These are phyloP conservation scores for Fusarium sp. DNA, from an alignment of 2,329 filamentous ascomycete genomes.

Conservation along the genomic window DNA sequence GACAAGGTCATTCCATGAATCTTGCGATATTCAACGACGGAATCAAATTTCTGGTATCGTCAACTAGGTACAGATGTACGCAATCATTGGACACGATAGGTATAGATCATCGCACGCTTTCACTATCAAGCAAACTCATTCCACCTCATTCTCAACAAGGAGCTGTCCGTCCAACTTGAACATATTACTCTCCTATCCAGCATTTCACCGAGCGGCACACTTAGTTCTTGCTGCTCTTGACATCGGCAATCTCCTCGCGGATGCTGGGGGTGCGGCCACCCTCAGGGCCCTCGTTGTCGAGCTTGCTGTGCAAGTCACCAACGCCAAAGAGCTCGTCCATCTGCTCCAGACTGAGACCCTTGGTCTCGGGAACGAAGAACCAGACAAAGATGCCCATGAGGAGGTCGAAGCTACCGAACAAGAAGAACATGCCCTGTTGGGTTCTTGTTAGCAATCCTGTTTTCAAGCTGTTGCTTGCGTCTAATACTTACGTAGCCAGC, in stretches of 20 bases:
- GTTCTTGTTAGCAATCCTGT: constrained; percentile 10
- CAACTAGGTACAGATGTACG: constrained; percentile 1
- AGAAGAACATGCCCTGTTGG: constrained; percentile 68
- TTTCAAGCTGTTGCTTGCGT: not conserved
- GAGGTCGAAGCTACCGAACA: constrained; percentile 73
- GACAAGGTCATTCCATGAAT: too few relatives aligned
- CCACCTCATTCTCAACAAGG: not conserved
- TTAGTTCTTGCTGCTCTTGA: constrained; percentile 25
- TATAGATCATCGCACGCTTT: not conserved
- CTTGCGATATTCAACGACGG: too few relatives aligned
- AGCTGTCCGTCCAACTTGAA: too few relatives aligned
- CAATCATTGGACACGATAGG: not conserved
- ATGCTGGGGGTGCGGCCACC: constrained; percentile 40
- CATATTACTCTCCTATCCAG: not conserved
- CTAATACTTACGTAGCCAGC: constrained; percentile 51
- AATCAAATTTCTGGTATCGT: constrained; percentile 5
- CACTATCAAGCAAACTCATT: not conserved
- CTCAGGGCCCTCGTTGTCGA: constrained; percentile 48
- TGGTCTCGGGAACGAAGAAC: constrained; percentile 76
- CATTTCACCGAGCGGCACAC: not conserved
- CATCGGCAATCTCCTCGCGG: constrained; percentile 38
- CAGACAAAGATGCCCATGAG: constrained; percentile 72
- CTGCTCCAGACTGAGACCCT: constrained; percentile 69
- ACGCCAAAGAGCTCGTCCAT: constrained; percentile 74
- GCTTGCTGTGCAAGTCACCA: constrained; percentile 52